Base-by-base conservation (phyloP, 331 rosid species). In the Quercus tomentella region DNA sequence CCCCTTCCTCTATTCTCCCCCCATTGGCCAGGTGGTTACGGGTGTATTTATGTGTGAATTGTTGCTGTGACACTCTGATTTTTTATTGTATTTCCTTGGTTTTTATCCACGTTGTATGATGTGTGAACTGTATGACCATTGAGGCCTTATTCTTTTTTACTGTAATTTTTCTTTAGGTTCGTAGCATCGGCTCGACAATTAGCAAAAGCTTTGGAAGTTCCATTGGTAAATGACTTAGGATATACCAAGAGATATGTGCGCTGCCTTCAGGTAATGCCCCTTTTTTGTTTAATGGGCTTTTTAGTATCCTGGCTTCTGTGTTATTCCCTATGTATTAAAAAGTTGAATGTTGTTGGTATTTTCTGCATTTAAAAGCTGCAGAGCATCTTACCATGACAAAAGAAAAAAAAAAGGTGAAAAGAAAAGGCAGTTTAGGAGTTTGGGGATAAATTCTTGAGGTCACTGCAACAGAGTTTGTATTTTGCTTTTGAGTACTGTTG, bases 221-320 rank as follows among this genome's bases (percentile, higher is more conserved):
- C 99, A 4, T 90, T 96, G 84, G 99, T 96, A 80, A 96, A 96
- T 88, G 99, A 96, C 89, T 88, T 96, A 86, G 99, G 99, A 76
- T 96, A 96, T 85, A 93, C 99, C 7, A 96, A 96, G 92, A 87
- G 98, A 96, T 96, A 96, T 17, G 97, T 96, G 20, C 94, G 99
- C 68, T 96, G 99, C 86, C 92, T 96, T 76, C 99, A 96, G 97
- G 98, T 95, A 92, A 74, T 80, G 35, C 76, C 80, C 31, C 23
- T 35, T 70, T 71, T 56, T 56, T 71, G 28, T 61, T 61, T 65
- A 57, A 17, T 52, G 41, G 51, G 1, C 43, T 17, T 16, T 5
- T 12, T 41, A 49, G 75, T 35, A 4, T 52, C 10, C 17, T 79
- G 22, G 77, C 52, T 73, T n/a, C 72, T 57, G 52, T 30, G 35